phyloP scores from a whole-genome alignment of 208 protist species.

The Trypanosoma cruzi region DNA sequence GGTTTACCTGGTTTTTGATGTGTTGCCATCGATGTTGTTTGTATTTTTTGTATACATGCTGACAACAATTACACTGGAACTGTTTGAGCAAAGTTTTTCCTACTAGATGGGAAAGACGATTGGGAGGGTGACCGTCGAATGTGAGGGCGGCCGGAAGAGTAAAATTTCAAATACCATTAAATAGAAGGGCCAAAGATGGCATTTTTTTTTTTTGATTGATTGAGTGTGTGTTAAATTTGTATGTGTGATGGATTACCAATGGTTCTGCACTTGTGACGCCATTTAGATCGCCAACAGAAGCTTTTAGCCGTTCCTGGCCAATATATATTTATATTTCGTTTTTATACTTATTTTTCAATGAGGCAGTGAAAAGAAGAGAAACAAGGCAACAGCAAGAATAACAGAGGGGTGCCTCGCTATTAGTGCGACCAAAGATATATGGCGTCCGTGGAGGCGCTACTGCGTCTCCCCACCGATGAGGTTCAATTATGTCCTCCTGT shows the following conservation, averaged over 20 bases:
- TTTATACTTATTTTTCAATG: not conserved
- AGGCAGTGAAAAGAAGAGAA: not conserved
- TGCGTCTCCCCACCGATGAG: conserved; percentile 53
- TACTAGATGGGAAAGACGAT: not conserved
- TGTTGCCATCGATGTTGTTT: conserved; percentile 58
- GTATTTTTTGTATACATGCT: conserved; percentile 46
- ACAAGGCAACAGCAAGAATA: not conserved
- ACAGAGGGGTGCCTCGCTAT: not conserved
- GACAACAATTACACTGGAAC: conserved; percentile 19
- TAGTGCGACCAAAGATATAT: conserved; percentile 26
- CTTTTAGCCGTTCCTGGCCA: not conserved
- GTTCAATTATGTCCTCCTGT: conserved; percentile 32
- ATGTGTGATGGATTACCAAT: too few species aligned
- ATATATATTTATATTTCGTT: not conserved
- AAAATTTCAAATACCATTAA: not conserved
- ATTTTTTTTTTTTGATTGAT: not conserved
- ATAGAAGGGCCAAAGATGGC: not conserved
- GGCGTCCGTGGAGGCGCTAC: conserved; percentile 42
- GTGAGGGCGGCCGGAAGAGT: not conserved
- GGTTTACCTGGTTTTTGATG: conserved; percentile 64
- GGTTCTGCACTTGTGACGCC: not conserved
- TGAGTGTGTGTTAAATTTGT: too few species aligned
- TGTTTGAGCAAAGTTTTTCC: conserved; percentile 15
- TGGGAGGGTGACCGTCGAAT: not conserved
- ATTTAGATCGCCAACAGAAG: not conserved